Conservation (phyloP, 2,329 filamentous ascomycete genomes). For the Pseudogymnoascus sp. region DNA sequence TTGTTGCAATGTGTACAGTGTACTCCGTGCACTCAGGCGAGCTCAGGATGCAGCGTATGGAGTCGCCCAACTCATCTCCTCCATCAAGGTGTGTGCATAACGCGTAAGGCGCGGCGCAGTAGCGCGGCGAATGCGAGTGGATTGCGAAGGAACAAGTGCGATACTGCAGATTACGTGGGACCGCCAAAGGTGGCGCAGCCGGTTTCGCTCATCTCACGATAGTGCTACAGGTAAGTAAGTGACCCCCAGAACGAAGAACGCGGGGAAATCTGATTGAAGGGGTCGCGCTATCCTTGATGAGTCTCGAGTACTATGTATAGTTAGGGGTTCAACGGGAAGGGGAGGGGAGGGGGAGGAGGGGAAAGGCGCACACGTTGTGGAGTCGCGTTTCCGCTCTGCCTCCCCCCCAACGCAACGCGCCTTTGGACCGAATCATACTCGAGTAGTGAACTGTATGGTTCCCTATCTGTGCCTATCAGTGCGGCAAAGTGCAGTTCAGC, state of each 20-base stretch:
- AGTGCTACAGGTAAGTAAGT: neutral
- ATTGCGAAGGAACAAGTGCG: constrained; percentile 2
- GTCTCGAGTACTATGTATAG: neutral
- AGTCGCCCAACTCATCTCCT: too few relatives aligned
- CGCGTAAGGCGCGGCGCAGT: constrained; percentile 6
- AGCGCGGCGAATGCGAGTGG: neutral
- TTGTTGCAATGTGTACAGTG: neutral
- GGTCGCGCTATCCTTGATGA: constrained; percentile 1
- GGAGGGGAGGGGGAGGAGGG: neutral
- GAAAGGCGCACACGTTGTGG: neutral
- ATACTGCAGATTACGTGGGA: constrained; percentile 4
- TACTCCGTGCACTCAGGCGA: neutral
- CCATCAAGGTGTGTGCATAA: constrained; percentile 3
- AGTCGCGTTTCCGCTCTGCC: neutral
- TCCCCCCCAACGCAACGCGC: too few relatives aligned
- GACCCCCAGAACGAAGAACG: neutral
- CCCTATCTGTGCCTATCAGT: too few relatives aligned
- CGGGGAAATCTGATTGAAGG: constrained; percentile 5
- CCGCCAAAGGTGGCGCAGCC: constrained; percentile 6
- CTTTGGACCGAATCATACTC: neutral
- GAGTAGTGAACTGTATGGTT: neutral
- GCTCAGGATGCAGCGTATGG: too few relatives aligned
- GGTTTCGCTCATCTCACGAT: constrained; percentile 5
- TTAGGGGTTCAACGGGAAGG: neutral
- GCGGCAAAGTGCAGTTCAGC: too few relatives aligned